A percentile compares a stretch with the other conserved stretches of the same genome.
Conservation (phyloP, 441 rosid genomes). For the Aquilaria agallochum region DNA sequence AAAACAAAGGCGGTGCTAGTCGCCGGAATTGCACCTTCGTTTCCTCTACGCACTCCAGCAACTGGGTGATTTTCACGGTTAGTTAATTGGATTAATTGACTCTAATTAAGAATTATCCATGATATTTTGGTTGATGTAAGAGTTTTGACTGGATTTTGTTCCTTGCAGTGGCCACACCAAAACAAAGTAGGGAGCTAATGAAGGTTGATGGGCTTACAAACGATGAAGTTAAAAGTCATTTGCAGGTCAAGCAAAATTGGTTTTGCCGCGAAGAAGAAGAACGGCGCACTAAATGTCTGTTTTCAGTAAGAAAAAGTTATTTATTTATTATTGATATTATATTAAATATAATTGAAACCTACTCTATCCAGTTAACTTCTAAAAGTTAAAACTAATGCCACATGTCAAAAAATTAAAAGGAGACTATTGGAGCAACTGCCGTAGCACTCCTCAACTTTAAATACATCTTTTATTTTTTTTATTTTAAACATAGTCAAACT, state of each 20-base stretch:
- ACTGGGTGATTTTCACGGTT: conserved; percentile 80
- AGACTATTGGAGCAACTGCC: no score
- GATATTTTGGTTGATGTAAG: neutral
- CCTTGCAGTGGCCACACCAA: conserved; percentile 82
- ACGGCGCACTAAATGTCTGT: no score
- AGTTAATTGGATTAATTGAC: conserved; percentile 3
- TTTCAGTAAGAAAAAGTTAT: no score
- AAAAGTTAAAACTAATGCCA: no score
- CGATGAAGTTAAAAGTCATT: conserved; percentile 98
- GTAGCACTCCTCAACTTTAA: no score
- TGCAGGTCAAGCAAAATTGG: conserved; percentile 52
- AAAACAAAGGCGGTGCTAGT: conserved; percentile 77
- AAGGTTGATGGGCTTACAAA: conserved; percentile 89
- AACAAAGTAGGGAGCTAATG: conserved; percentile 89
- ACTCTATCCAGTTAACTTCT: no score
- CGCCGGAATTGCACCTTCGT: conserved; percentile 71
- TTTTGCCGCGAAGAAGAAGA: no score
- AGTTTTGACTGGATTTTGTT: neutral
- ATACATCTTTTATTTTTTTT: no score
- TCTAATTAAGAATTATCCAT: neutral
- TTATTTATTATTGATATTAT: no score
- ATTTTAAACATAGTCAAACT: no score
- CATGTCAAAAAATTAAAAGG: no score
- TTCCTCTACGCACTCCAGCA: conserved; percentile 74
- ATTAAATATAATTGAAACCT: no score